A percentile compares a stretch with the other conserved stretches of the same genome.
phyloP scores from a whole-genome alignment of 768 basidiomycete genomes.

The Amanita inopinata region DNA sequence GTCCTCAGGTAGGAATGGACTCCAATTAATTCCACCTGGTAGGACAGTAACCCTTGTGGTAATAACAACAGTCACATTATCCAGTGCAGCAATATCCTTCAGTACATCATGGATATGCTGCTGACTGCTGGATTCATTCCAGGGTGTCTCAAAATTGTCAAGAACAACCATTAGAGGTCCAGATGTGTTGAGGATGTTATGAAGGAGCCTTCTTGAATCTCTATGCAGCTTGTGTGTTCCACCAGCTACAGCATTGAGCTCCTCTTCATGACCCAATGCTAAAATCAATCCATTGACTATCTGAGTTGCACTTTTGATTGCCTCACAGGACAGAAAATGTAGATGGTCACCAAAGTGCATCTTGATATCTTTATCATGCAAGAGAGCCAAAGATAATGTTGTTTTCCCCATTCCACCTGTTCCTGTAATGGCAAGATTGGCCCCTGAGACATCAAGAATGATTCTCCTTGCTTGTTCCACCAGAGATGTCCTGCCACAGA shows the following conservation, averaged over 20 bases:
- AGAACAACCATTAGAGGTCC: too few relatives aligned
- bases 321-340: background rate
- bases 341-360: background rate
- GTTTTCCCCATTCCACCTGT: too few relatives aligned
- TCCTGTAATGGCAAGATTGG: too few relatives aligned
- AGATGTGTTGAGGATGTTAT: background rate
- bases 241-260: too few relatives aligned
- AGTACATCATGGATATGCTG: background rate
- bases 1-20: background rate
- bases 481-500: background rate
- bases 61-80: background rate
- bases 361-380: background rate
- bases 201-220: background rate
- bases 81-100: background rate
- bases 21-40: background rate
- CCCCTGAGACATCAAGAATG: background rate
- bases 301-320: background rate
- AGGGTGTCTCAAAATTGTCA: background rate
- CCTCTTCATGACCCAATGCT: background rate
- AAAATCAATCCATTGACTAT: background rate
- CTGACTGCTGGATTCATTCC: background rate
- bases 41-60: background rate
- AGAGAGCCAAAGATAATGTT: background rate
- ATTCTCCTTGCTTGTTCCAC: background rate
- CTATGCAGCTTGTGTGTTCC: too few relatives aligned